Base-by-base conservation (phyloP, 306 rosid genomes). In the Styphnolobium japonicum region DNA sequence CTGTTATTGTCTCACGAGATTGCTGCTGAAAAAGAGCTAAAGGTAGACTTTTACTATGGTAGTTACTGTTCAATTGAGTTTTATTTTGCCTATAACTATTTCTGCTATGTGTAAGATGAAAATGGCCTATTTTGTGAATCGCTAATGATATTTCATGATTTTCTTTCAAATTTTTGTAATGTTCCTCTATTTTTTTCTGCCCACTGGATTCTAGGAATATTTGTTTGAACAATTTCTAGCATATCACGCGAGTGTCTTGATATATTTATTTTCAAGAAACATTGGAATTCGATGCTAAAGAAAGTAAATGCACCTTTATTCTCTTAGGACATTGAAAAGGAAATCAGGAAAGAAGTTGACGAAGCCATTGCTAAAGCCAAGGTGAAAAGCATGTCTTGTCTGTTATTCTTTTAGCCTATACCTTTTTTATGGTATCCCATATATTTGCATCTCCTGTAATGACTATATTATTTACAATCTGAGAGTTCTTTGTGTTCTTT, bases 361-460 rank as follows among this genome's bases (percentile, higher is more conserved):
- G 98, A 96, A 25, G 97, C 98, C 60, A 93, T 96, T 70, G 98
- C 97, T 25, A 80, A 85, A 88, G 98, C 99, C 52, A 96, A 93
- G 97, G 99, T 96, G 83, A 67, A 84, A 68, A 74, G 39, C 77
- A 37, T 11, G 39, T 48, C 19, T 67, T 71, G 77, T 25, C 43
- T 67, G 60, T 55, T 57, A 56, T 46, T 53, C 34, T 39, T 37
- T 31, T 48, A 15, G 56, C 25, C 12, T 52, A 40, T 40, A 2
- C 21, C 46, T 14, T 10, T n/a, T 23, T 43, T 42, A 2, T 42
- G 61, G 16, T 39, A 60, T 49, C 14, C 45, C 22, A 18, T 48
- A 12, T 34, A 70, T 60, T 69, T 39, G 39, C 60, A 57, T 40
- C 71, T 40, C 55, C 10, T 67, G 37, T 64, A 42, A 40, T 42